phyloP scores from a whole-genome alignment of 1,284 basidiomycete species.

The Somion occarium region DNA sequence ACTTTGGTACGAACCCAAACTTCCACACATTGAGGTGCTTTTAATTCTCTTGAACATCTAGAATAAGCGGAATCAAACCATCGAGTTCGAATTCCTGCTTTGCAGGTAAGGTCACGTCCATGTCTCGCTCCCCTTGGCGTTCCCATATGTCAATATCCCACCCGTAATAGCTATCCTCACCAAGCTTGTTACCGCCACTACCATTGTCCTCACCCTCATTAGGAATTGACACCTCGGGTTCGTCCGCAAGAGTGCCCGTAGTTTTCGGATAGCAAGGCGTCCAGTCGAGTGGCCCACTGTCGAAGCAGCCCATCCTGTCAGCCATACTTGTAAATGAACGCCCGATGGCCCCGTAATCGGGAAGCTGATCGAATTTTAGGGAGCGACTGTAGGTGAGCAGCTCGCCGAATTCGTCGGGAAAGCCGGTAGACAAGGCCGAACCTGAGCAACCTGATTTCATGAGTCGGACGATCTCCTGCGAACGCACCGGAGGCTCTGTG shows the following conservation, averaged over 20 bases:
- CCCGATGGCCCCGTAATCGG: too few species aligned
- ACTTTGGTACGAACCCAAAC: too few species aligned
- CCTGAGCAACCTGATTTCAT: neutral
- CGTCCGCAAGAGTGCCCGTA: neutral
- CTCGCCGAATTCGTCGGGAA: neutral
- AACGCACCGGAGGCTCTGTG: neutral
- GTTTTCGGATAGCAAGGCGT: neutral
- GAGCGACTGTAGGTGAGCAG: neutral
- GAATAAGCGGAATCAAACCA: neutral
- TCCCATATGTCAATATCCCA: neutral
- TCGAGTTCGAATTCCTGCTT: neutral
- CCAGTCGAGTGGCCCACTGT: neutral
- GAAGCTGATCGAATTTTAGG: neutral
- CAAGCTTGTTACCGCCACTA: neutral
- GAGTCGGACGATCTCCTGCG: neutral
- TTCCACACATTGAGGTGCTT: too few species aligned
- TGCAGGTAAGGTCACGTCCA: neutral
- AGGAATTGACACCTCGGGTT: too few species aligned
- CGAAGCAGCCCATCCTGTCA: neutral
- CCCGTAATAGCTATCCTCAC: neutral
- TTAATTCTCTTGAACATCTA: too few species aligned
- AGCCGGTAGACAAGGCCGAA: neutral
- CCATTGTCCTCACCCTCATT: neutral
- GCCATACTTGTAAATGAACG: neutral
- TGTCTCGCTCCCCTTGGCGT: neutral